phyloP scores from a whole-genome alignment of 2,329 filamentous ascomycete genomes.

The Botrytis aclada region DNA sequence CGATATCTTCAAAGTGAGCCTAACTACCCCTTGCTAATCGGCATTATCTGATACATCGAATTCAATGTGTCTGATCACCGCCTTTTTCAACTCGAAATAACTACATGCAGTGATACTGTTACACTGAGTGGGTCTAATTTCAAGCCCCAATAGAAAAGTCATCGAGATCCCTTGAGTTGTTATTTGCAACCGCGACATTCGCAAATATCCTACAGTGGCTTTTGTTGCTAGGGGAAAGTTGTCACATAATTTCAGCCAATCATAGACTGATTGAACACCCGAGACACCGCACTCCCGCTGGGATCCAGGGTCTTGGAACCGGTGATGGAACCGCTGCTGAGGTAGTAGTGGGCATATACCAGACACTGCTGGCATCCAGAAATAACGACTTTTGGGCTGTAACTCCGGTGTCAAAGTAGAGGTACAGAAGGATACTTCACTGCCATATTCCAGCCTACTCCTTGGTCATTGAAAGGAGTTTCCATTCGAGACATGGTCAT shows the following conservation, averaged over 20 bases:
- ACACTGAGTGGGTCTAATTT: neutral
- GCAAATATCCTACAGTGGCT: neutral
- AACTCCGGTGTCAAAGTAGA: neutral
- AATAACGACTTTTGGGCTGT: neutral
- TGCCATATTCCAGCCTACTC: constrained; percentile 4
- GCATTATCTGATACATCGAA: neutral
- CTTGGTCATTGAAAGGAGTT: neutral
- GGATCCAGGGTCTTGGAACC: neutral
- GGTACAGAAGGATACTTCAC: neutral
- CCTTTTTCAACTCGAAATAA: neutral
- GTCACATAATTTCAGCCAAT: neutral
- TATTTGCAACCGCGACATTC: neutral
- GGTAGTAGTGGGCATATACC: neutral
- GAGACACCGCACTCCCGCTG: neutral
- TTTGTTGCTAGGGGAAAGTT: neutral
- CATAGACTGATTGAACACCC: neutral
- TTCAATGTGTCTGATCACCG: neutral
- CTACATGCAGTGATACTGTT: neutral
- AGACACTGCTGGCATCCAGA: neutral
- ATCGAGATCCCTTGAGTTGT: neutral
- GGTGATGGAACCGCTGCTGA: neutral
- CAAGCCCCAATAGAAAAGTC: neutral
- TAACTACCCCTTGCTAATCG: neutral
- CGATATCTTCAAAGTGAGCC: neutral
- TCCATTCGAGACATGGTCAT: neutral